phyloP scores from a whole-genome alignment of 805 yeast species.

The Blastobotrys muscicola region DNA sequence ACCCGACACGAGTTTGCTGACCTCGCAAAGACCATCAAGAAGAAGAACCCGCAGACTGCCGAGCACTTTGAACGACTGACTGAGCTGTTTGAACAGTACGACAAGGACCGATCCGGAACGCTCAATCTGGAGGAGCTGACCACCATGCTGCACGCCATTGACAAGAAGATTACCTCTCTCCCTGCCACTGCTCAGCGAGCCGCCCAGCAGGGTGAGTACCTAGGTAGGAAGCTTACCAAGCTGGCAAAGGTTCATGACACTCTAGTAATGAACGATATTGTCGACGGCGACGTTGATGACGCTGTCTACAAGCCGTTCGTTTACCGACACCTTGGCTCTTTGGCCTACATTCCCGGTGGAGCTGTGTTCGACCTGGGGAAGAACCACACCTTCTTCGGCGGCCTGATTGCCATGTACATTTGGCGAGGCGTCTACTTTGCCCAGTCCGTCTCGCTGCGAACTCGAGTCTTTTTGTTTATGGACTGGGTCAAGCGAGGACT shows the following conservation, averaged over 20 bases:
- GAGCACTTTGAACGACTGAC: constrained; percentile 45
- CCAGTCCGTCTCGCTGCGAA: constrained; percentile 55
- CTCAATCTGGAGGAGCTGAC: constrained; percentile 44
- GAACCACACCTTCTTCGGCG: constrained; percentile 53
- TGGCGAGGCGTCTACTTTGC: constrained; percentile 68
- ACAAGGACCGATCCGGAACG: constrained; percentile 38
- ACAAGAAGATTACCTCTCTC: constrained; percentile 52
- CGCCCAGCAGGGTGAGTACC: constrained; percentile 57
- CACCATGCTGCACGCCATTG: constrained; percentile 42
- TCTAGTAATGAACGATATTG: constrained; percentile 35
- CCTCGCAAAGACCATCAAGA: constrained; percentile 38
- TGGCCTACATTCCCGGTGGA: constrained; percentile 61
- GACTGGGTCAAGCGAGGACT: constrained; percentile 55
- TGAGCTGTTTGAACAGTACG: constrained; percentile 45
- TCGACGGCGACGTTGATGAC: constrained; percentile 48
- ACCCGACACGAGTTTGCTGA: constrained; percentile 41
- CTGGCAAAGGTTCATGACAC: constrained; percentile 39
- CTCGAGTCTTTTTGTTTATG: constrained; percentile 52
- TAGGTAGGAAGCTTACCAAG: constrained; percentile 50
- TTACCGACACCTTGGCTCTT: constrained; percentile 55
- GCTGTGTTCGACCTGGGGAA: constrained; percentile 62
- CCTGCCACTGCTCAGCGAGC: constrained; percentile 75
- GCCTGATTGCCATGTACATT: constrained; percentile 58
- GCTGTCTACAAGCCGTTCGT: constrained; percentile 48
- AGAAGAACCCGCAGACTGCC: constrained; percentile 47